Base-by-base conservation (phyloP, 192 early-diverging fungal species). In the Coemansia asiatica region DNA sequence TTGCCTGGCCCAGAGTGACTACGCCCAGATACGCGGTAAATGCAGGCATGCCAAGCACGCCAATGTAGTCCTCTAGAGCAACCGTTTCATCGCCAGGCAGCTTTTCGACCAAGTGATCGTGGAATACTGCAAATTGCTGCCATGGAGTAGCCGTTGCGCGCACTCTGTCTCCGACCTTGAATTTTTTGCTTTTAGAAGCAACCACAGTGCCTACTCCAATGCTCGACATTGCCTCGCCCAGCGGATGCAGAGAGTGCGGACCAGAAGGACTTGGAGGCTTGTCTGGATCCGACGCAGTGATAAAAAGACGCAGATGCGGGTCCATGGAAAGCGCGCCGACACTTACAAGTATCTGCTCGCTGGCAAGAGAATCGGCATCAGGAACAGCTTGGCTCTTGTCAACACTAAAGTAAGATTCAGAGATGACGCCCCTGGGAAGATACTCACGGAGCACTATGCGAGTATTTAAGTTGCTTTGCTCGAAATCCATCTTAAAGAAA, bases 1-100 rank as follows among this genome's bases (percentile, higher is more conserved):
- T 90, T 62, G 91, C 88, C 60, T 90, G 69, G 27, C 89, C 92
- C 23, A 90, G 70, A 9, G 77, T 69, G 31, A 86, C 50, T 16
- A 93, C 71, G 28, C 89, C 88, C 27, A 78, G 66, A 62, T 91
- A 93, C 0, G 92, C 93, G 8, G 93, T 95, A 47, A 88, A 83
- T 28, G 89, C 87, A 26, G 93, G 87, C 90, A 94, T 94, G 25
- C 93, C 90, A 4, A 92, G 76, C 25, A 88, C 82, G 51, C 91
- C 87, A 35, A 90, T 46, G 54, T 84, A 88, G 71, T 84, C 77
- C 1, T 76, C 68, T 8, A 88, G 62, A n/a, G 87, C 86, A 5
- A 91, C 55, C 21, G 9, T 16, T 4, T 69, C 75, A 38, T 63
- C 54, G 0, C 71, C 50, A 0, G 61, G 54, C 6, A 74, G 25